Conservation (phyloP, 768 basidiomycete genomes). For the Russula brevipes region DNA sequence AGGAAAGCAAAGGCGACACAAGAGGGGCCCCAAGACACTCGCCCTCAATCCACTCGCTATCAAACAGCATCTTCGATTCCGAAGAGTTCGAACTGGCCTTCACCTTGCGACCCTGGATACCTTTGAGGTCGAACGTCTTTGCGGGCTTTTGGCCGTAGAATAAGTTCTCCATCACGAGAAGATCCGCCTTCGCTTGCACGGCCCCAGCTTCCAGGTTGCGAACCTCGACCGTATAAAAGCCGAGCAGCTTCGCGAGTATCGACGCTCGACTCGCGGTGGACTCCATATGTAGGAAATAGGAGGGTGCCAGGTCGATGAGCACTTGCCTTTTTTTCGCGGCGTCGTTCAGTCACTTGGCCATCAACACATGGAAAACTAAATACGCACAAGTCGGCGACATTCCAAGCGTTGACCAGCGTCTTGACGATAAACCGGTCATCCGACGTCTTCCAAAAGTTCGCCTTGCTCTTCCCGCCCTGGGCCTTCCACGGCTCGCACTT, state of each 20-base stretch:
- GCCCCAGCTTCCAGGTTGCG: constrained; percentile 64
- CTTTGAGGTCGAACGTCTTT: constrained; percentile 79
- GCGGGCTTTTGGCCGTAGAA: constrained; percentile 64
- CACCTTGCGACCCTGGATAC: constrained; percentile 72
- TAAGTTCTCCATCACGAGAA: constrained; percentile 82
- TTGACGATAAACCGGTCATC: constrained; percentile 81
- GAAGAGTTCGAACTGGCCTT: constrained; percentile 40
- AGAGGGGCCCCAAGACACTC: constrained; percentile 9
- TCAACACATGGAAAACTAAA: not conserved
- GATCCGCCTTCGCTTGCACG: constrained; percentile 62
- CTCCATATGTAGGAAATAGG: constrained; percentile 77
- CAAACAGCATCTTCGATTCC: constrained; percentile 60
- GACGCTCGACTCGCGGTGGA: constrained; percentile 61
- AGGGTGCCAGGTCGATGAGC: constrained; percentile 67
- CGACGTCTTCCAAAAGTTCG: constrained; percentile 75
- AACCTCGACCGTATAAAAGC: constrained; percentile 76
- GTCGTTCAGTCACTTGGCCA: not conserved
- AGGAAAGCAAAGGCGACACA: not conserved
- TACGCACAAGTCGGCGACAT: constrained; percentile 75
- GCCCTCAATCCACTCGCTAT: constrained; percentile 83
- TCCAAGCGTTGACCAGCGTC: constrained; percentile 82
- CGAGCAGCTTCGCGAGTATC: constrained; percentile 71
- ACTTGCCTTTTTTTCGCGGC: constrained; percentile 51
- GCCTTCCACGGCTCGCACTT: constrained; percentile 64
- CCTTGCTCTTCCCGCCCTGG: constrained; percentile 75